phyloP scores from a whole-genome alignment of 2,329 filamentous ascomycete genomes.

The Helminthosporium solani region DNA sequence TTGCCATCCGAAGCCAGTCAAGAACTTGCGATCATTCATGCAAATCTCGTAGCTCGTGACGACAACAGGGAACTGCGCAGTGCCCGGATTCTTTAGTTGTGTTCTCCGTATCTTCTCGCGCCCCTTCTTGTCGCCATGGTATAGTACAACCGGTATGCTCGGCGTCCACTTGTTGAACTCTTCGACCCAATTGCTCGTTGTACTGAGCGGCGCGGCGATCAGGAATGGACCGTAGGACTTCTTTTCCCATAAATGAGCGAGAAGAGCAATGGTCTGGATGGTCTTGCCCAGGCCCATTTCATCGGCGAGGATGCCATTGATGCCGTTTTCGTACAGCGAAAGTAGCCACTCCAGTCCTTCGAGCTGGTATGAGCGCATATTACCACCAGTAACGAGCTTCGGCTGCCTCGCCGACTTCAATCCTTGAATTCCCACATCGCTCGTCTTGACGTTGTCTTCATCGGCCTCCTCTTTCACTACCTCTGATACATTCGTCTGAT shows the following conservation, averaged over 20 bases:
- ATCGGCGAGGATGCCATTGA: slow-evolving; percentile 88
- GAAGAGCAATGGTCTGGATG: slow-evolving; percentile 82
- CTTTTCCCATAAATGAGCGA: slow-evolving; percentile 84
- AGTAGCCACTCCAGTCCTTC: slow-evolving; percentile 94
- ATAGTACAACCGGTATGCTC: slow-evolving; percentile 81
- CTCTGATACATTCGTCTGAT: slow-evolving; percentile 56
- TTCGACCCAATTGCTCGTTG: slow-evolving; percentile 91
- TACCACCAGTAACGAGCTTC: slow-evolving; percentile 77
- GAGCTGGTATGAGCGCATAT: slow-evolving; percentile 91
- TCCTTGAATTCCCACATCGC: slow-evolving; percentile 65
- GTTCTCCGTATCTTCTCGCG: slow-evolving; percentile 73
- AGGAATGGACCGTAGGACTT: slow-evolving; percentile 87
- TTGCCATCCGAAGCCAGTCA: slow-evolving; percentile 88
- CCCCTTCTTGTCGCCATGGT: slow-evolving; percentile 80
- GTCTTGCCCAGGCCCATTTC: slow-evolving; percentile 96
- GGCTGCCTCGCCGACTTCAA: slow-evolving; percentile 83
- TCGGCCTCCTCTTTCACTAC: slow-evolving; percentile 60
- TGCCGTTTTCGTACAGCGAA: slow-evolving; percentile 79
- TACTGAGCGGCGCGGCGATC: slow-evolving; percentile 87
- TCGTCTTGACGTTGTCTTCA: slow-evolving; percentile 58
- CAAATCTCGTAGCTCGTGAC: slow-evolving; percentile 97
- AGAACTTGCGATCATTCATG: slow-evolving; percentile 78
- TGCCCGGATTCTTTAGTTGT: slow-evolving; percentile 68
- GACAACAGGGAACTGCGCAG: slow-evolving; percentile 79
- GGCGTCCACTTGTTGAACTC: slow-evolving; percentile 93